phyloP scores from a whole-genome alignment of 306 rosid genomes.

The Rosa persica region DNA sequence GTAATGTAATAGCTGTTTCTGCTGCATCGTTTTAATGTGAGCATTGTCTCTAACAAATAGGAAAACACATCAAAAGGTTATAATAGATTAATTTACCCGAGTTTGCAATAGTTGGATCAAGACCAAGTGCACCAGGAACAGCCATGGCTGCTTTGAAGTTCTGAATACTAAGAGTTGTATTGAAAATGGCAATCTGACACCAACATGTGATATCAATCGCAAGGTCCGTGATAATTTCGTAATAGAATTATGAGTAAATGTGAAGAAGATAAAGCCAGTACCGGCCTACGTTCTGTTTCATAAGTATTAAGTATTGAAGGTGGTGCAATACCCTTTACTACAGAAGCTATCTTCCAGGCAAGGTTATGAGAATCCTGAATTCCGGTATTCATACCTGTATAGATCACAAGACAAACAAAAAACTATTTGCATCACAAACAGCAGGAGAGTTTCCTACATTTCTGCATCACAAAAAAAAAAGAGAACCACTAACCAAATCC shows the following conservation, averaged over 20 bases:
- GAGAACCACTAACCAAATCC: slow-evolving; percentile 78
- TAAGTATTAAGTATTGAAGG: slow-evolving; percentile 67
- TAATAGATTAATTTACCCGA: slow-evolving; percentile 48
- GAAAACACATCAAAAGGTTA: slow-evolving; percentile 20
- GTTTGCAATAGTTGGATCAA: slow-evolving; percentile 84
- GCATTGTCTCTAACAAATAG: slow-evolving; percentile 12
- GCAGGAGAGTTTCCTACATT: slow-evolving; percentile 13
- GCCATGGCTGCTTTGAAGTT: slow-evolving; percentile 94
- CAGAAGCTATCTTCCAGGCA: slow-evolving; percentile 93
- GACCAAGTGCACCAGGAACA: slow-evolving; percentile 93
- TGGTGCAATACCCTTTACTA: slow-evolving; percentile 76
- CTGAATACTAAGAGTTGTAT: slow-evolving; percentile 74
- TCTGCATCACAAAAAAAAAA: slow-evolving; percentile 23
- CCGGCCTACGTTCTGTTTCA: slow-evolving; percentile 85
- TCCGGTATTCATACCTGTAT: slow-evolving; percentile 98
- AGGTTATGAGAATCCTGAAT: slow-evolving; percentile 96
- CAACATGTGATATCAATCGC: slow-evolving; percentile 5
- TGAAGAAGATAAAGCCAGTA: slow-evolving; percentile 40
- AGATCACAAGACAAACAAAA: slow-evolving; percentile 15
- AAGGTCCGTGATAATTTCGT: slow-evolving; percentile 24
- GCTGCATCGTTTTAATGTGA: background rate
- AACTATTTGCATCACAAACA: background rate
- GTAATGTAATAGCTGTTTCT: slow-evolving; percentile 3
- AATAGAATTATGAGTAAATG: slow-evolving; percentile 2
- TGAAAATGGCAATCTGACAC: slow-evolving; percentile 73